phyloP scores from a whole-genome alignment of 768 basidiomycete species.

The Mrakia gelida region DNA sequence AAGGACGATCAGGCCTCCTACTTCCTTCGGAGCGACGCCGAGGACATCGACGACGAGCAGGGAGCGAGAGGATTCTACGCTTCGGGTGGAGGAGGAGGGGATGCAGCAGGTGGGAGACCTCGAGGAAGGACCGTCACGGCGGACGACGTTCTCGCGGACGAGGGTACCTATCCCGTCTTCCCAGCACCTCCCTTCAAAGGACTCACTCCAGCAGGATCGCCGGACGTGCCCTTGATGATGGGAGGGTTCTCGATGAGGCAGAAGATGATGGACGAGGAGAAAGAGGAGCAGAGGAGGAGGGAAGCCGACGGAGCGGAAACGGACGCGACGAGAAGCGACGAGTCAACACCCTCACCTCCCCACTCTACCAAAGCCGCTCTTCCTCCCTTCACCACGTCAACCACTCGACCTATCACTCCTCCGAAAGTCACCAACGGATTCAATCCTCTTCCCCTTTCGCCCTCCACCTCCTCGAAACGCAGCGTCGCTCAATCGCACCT shows the following conservation, averaged over 20 bases:
- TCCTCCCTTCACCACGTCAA: not conserved
- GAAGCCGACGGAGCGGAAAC: not conserved
- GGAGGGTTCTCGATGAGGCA: not conserved
- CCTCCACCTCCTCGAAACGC: not conserved
- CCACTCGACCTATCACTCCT: not conserved
- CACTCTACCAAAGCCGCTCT: not conserved
- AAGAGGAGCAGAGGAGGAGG: not conserved
- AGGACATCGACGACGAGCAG: not conserved
- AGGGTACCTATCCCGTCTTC: conserved; percentile 12
- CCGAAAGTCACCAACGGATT: not conserved
- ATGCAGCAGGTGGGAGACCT: not conserved
- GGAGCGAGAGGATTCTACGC: not conserved
- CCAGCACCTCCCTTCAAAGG: conserved; percentile 25
- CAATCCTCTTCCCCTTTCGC: not conserved
- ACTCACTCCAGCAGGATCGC: conserved; percentile 18
- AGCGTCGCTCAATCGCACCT: not conserved
- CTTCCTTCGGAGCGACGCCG: not conserved
- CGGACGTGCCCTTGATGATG: not conserved
- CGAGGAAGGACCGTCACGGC: not conserved
- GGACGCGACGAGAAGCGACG: not conserved
- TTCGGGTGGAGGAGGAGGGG: not conserved
- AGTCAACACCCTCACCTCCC: not conserved
- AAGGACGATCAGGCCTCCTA: not conserved
- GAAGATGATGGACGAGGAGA: not conserved
- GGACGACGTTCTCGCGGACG: not conserved